These are phyloP conservation scores for Lanmaoa rubissima DNA, from an alignment of 768 basidiomycete genomes.

Conservation along the genomic window DNA sequence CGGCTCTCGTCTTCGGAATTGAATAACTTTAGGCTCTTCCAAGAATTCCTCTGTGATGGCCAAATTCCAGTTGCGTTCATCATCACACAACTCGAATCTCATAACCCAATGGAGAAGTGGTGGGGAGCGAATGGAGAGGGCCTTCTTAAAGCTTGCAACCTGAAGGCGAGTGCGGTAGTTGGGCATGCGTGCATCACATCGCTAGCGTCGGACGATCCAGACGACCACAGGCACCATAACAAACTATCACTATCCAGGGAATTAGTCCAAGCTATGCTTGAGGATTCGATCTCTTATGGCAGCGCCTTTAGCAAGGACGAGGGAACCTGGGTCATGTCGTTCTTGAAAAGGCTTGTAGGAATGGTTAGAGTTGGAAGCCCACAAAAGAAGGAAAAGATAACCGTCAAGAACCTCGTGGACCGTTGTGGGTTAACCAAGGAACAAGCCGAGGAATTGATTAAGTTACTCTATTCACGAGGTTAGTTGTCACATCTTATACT, in stretches of 20 bases:
- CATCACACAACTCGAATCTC: conserved; percentile 39
- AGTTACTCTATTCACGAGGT: conserved; percentile 8
- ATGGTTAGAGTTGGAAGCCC: conserved; percentile 11
- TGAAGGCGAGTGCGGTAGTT: conserved; percentile 14
- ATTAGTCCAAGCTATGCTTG: conserved; percentile 17
- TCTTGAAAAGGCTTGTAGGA: conserved; percentile 20
- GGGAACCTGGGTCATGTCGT: conserved; percentile 22
- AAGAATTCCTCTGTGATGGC: conserved; percentile 37
- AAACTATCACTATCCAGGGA: conserved; percentile 17
- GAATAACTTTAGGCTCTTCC: conserved; percentile 36
- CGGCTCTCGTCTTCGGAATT: conserved; percentile 28
- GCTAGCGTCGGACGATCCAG: background rate
- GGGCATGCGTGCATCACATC: conserved; percentile 34
- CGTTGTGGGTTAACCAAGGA: conserved; percentile 18
- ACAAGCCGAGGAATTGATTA: conserved; percentile 20
- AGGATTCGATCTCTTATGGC: conserved; percentile 22
- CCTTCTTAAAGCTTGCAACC: conserved; percentile 10
- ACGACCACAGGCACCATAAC: background rate
- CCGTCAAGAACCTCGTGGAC: conserved; percentile 6
- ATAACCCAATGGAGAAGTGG: conserved; percentile 31
- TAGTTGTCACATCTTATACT: background rate
- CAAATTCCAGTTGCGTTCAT: conserved; percentile 39
- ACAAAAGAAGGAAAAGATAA: conserved; percentile 10
- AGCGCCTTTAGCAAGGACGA: conserved; percentile 14
- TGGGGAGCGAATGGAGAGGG: conserved; percentile 23